Evolutionary conservation across 2,329 filamentous ascomycete genomes (phyloP).

Genomic region (Ophiostoma himal-ulmi): DNA sequence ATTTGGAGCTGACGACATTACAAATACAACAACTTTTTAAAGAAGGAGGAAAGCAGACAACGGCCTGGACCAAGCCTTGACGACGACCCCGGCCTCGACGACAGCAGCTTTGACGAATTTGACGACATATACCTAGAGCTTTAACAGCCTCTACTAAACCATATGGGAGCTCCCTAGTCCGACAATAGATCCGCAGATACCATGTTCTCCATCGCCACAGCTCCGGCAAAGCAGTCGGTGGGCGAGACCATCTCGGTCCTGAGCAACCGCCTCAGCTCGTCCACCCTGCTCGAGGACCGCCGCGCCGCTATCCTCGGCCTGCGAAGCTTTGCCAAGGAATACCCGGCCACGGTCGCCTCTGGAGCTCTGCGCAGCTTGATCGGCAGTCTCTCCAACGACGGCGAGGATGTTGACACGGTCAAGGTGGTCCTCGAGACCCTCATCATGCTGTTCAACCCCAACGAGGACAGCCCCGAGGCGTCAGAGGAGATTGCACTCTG

Average conservation of each 20-base stretch:
- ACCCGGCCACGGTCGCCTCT: conserved; percentile 90
- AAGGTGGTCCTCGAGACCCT: conserved; percentile 93
- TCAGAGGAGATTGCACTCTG: conserved; percentile 94
- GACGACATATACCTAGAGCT: neutral
- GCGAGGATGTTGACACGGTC: conserved; percentile 91
- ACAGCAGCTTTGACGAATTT: neutral
- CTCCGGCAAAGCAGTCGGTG: conserved; percentile 92
- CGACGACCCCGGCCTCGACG: neutral
- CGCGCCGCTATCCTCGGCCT: conserved; percentile 88
- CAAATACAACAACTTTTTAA: neutral
- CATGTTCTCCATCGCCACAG: conserved; percentile 60
- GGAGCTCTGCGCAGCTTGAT: conserved; percentile 88
- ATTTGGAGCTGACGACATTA: neutral
- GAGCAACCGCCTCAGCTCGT: conserved; percentile 78
- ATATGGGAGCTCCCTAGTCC: neutral
- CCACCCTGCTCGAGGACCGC: conserved; percentile 88
- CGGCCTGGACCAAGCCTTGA: neutral
- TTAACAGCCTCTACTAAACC: neutral
- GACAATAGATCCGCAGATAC: neutral
- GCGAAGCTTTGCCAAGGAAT: conserved; percentile 92
- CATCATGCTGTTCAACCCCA: conserved; percentile 78
- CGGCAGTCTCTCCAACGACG: conserved; percentile 75
- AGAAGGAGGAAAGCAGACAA: neutral
- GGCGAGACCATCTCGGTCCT: conserved; percentile 89
- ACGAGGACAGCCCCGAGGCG: conserved; percentile 73